A percentile compares a stretch with the other conserved stretches of the same genome.
These are phyloP conservation scores for Phanerodontia chrysosporium DNA, from an alignment of 768 basidiomycete species.

Conservation along the genomic window DNA sequence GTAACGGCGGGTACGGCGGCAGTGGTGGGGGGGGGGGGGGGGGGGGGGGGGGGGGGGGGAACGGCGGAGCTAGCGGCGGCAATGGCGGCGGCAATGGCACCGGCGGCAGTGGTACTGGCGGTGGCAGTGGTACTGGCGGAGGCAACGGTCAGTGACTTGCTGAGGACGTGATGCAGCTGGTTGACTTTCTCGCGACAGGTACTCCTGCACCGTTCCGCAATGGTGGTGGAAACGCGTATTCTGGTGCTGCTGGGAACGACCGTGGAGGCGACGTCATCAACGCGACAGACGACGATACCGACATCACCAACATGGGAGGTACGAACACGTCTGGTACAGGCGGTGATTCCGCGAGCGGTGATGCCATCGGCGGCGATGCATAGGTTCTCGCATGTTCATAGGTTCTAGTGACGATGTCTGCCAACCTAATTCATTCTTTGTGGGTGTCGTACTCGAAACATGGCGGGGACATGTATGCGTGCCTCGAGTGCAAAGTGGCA, in stretches of 20 bases:
- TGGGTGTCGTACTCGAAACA: neutral
- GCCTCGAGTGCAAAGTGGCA: neutral
- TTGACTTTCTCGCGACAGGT: conserved; percentile 4
- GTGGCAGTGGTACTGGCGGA: too few species aligned
- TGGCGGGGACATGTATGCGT: neutral
- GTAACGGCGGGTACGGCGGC: too few species aligned
- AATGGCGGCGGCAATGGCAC: conserved; percentile 3
- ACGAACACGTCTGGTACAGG: conserved; percentile 23
- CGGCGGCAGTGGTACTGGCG: too few species aligned
- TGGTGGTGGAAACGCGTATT: conserved; percentile 15
- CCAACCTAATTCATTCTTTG: conserved; percentile 9
- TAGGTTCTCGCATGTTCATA: neutral
- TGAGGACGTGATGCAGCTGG: neutral
- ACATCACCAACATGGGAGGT: conserved; percentile 15
- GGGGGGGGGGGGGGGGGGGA: too few species aligned
- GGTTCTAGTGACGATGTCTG: conserved; percentile 1
- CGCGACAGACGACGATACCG: conserved; percentile 4
- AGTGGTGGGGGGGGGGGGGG: too few species aligned
- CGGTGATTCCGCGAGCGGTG: conserved; percentile 19
- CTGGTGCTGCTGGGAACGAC: conserved; percentile 12
- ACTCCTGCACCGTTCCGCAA: conserved; percentile 10
- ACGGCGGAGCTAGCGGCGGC: too few species aligned
- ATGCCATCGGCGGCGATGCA: conserved; percentile 17
- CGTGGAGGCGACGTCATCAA: conserved; percentile 15
- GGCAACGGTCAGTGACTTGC: neutral